These are phyloP conservation scores for Trichoderma atroviride DNA, from an alignment of 2,329 filamentous ascomycete genomes.

Conservation along the genomic window DNA sequence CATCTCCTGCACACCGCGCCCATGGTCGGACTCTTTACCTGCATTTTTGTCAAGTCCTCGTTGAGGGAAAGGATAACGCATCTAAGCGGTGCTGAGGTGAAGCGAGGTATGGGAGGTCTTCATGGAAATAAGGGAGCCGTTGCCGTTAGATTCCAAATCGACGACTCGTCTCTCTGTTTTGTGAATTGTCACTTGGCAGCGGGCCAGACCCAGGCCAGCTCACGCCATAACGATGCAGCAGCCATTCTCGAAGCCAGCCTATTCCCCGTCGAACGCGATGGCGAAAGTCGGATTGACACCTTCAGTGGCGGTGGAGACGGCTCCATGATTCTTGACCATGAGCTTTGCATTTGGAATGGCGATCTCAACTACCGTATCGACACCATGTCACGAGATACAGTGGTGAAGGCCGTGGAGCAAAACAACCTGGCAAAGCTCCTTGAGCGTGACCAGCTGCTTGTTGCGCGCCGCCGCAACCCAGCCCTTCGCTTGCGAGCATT, in stretches of 20 bases:
- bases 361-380: slow-evolving; percentile 99
- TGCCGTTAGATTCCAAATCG: slow-evolving; percentile 86
- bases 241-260: slow-evolving; percentile 80
- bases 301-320: slow-evolving; percentile 94
- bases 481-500: slow-evolving; percentile 87
- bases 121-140: slow-evolving; percentile 97
- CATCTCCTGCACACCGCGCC: slow-evolving; percentile 82
- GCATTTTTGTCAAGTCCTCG: slow-evolving; percentile 86
- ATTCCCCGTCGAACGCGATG: slow-evolving; percentile 72
- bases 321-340: slow-evolving; percentile 91
- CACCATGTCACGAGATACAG: slow-evolving; percentile 90
- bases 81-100: slow-evolving; percentile 80
- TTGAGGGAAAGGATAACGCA: slow-evolving; percentile 76
- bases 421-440: slow-evolving; percentile 84
- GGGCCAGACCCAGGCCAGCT: slow-evolving; percentile 85
- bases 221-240: slow-evolving; percentile 90
- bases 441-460: slow-evolving; percentile 89
- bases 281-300: slow-evolving; percentile 69
- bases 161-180: slow-evolving; percentile 93
- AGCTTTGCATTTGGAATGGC: slow-evolving; percentile 94
- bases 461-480: slow-evolving; percentile 85
- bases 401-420: slow-evolving; percentile 80
- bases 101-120: slow-evolving; percentile 91
- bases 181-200: slow-evolving; percentile 97
- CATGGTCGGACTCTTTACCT: slow-evolving; percentile 92